Base-by-base conservation (phyloP, 306 rosid genomes). In the Acacia melanoxylon region DNA sequence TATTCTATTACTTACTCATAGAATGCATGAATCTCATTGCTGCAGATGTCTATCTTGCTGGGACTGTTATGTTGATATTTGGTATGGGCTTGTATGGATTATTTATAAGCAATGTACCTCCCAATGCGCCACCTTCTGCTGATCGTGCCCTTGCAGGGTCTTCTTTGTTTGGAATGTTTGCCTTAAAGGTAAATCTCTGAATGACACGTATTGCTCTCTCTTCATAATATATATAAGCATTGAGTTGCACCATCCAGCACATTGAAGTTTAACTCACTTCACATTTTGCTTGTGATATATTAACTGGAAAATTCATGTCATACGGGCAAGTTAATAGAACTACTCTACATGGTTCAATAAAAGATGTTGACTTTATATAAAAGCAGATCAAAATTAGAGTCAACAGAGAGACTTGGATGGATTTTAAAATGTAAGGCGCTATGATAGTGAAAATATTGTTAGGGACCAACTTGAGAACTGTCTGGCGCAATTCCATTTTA, bases 31-130 rank as follows among this genome's bases (percentile, higher is more conserved):
- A 72, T 46, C 67, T 81, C 58, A 75, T 62, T 80, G 70, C 15
- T 84, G 93, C 98, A 95, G 99, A 95, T 91, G 96, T 93, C 83
- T 95, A 95, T 89, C 98, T 95, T 80, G 99, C 99, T 17, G 99
- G 98, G 80, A 95, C 99, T 14, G 99, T 95, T 75, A 93, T 95
- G 99, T 76, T 95, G 85, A 93, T 95, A 71, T 95, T 95, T 44
- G 98, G 97, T 11, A 95, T 95, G 99, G 98, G 98, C 22, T 87
- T 95, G 56, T 92, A 92, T 59, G 98, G 99, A 84, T 83, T 95
- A 70, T 95, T 95, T 80, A 89, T 95, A 82, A 95, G 95, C 74
- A 93, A 93, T 67, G 89, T 84, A 72, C 72, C 94, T 73, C 86
- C 84, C 29, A 87, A 92, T 84, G 88, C 83, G 42, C 80, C 86